A percentile compares a stretch with the other conserved stretches of the same genome.
Evolutionary conservation across 371 early-diverging fungal species (phyloP).

Genomic region (Gilbertella persicaria): DNA sequence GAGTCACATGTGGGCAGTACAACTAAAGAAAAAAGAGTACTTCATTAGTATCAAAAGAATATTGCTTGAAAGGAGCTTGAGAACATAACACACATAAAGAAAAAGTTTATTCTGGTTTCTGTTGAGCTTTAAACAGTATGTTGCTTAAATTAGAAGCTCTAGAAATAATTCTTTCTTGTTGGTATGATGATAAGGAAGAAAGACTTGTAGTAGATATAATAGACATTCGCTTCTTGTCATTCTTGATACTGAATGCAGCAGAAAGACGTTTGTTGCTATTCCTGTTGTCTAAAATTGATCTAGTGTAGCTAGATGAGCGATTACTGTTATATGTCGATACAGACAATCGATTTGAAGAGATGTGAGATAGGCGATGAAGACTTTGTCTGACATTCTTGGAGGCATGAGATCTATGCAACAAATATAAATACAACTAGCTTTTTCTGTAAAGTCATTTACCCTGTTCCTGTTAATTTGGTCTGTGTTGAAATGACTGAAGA

Average conservation of each 20-base stretch:
- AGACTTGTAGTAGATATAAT: conserved; percentile 44
- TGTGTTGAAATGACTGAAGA: not conserved
- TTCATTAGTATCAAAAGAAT: too few relatives aligned
- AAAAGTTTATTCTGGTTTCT: too few relatives aligned
- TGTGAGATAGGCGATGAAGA: conserved; percentile 18
- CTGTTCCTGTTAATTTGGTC: not conserved
- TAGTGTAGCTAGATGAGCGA: conserved; percentile 1
- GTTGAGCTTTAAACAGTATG: conserved; percentile 23
- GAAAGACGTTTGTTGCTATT: conserved; percentile 15
- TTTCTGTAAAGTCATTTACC: not conserved
- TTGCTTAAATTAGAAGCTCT: conserved; percentile 40
- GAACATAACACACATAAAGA: too few relatives aligned
- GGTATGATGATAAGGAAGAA: conserved; percentile 50
- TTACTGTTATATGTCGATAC: conserved; percentile 13
- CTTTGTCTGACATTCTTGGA: conserved; percentile 1
- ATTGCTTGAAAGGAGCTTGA: too few relatives aligned
- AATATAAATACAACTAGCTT: not conserved
- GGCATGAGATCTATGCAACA: not conserved
- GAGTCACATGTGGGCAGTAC: too few relatives aligned
- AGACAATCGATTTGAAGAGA: conserved; percentile 16
- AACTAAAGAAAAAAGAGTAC: too few relatives aligned
- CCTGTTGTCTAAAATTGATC: not conserved
- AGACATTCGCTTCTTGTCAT: conserved; percentile 40
- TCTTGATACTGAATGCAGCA: conserved; percentile 19
- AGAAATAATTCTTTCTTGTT: conserved; percentile 49